These are phyloP conservation scores for Phytophthora megakarya DNA, from an alignment of 352 stramenopile species.

Conservation along the genomic window DNA sequence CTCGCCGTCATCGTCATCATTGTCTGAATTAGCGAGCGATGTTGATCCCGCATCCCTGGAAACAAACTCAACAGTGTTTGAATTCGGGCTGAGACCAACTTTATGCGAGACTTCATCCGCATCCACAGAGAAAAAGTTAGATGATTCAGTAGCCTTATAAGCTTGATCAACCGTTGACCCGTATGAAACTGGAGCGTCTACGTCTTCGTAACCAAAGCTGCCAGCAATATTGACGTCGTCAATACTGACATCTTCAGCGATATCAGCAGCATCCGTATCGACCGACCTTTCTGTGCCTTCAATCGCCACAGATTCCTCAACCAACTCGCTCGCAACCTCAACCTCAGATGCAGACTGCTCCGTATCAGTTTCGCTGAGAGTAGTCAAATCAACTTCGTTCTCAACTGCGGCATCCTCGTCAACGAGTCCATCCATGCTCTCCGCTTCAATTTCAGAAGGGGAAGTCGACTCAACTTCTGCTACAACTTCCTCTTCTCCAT, in stretches of 20 bases:
- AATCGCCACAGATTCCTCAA: constrained; percentile 23
- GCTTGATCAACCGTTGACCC: background rate
- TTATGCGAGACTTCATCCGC: background rate
- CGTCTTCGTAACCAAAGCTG: background rate
- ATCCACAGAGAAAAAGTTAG: background rate
- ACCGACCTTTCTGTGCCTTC: constrained; percentile 19
- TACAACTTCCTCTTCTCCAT: background rate
- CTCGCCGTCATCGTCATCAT: constrained; percentile 14
- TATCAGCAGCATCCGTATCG: constrained; percentile 7
- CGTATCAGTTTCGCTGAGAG: background rate
- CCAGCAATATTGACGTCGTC: constrained; percentile 1
- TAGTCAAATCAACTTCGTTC: constrained; percentile 2
- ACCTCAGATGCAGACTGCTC: constrained; percentile 12
- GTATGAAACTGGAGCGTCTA: background rate
- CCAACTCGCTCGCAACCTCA: constrained; percentile 2
- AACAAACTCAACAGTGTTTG: background rate
- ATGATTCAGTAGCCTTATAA: constrained; percentile 3
- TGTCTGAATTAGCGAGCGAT: background rate
- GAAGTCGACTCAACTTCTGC: background rate
- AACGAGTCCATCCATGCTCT: background rate
- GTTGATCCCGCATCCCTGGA: background rate
- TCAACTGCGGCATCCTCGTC: constrained; percentile 6
- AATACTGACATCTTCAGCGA: background rate
- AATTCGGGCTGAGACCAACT: background rate
- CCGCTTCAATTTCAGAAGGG: constrained; percentile 1